A percentile compares a stretch with the other conserved stretches of the same genome.
phyloP scores from a whole-genome alignment of 2,329 filamentous ascomycete species.

The Fusarium temperatum region DNA sequence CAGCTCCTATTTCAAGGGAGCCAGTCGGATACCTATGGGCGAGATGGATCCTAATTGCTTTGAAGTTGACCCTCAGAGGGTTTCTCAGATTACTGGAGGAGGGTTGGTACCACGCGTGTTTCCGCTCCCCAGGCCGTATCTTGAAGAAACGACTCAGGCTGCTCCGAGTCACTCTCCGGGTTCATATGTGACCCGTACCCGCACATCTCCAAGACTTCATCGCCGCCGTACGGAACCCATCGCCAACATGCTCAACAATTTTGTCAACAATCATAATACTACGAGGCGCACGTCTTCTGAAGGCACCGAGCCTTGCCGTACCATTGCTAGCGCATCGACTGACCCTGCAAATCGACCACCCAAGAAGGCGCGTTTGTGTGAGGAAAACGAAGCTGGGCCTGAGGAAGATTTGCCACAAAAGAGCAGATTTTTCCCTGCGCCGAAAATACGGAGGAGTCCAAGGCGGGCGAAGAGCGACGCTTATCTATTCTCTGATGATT shows the following conservation, averaged over 20 bases:
- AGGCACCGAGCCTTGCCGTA: conserved; percentile 13
- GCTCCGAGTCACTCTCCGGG: conserved; percentile 15
- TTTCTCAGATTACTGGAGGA: conserved; percentile 59
- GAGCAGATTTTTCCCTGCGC: conserved; percentile 64
- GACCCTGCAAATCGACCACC: conserved; percentile 53
- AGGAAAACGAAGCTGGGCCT: conserved; percentile 54
- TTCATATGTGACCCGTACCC: conserved; percentile 29
- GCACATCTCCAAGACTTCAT: conserved; percentile 52
- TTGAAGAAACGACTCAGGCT: conserved; percentile 50
- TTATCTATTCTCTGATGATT: conserved; percentile 65
- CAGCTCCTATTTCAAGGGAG: conserved; percentile 62
- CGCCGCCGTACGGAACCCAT: conserved; percentile 65
- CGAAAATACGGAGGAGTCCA: conserved; percentile 40
- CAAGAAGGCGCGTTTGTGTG: conserved; percentile 67
- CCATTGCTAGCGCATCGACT: conserved; percentile 14
- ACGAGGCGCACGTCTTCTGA: conserved; percentile 24
- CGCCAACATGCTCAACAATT: conserved; percentile 52
- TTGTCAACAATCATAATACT: conserved; percentile 33
- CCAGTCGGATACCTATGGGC: conserved; percentile 64
- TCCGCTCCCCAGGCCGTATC: conserved; percentile 66
- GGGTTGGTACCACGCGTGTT: conserved; percentile 65
- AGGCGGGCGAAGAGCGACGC: conserved; percentile 50
- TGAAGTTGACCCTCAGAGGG: conserved; percentile 58
- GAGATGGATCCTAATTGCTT: conserved; percentile 72
- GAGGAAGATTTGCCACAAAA: conserved; percentile 51